These are phyloP conservation scores for Corylus americana DNA, from an alignment of 306 rosid species.

Conservation along the genomic window DNA sequence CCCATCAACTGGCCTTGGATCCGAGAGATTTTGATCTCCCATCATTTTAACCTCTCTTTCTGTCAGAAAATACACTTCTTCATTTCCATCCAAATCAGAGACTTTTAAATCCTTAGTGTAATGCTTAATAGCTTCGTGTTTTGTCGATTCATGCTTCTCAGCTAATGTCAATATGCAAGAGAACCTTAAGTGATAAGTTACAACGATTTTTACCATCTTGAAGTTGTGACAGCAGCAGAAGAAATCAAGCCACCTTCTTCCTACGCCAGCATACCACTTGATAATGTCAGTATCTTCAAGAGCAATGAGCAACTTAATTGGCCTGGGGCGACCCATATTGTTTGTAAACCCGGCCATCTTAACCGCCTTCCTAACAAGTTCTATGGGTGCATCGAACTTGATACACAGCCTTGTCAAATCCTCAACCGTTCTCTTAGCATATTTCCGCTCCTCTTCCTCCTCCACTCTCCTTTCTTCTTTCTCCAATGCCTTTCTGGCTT, in stretches of 20 bases:
- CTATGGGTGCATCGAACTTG: conserved; percentile 82
- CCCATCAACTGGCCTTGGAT: conserved; percentile 86
- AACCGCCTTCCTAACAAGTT: conserved; percentile 67
- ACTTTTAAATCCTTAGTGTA: conserved; percentile 87
- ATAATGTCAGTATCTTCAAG: conserved; percentile 80
- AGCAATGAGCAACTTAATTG: conserved; percentile 60
- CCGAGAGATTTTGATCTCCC: conserved; percentile 80
- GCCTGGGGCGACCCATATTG: conserved; percentile 86
- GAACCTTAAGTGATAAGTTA: conserved; percentile 83
- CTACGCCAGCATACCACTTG: conserved; percentile 88
- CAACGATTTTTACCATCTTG: conserved; percentile 73
- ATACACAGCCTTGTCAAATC: conserved; percentile 79
- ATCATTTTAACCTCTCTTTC: conserved; percentile 89
- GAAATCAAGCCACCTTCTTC: conserved; percentile 85
- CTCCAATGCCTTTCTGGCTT: conserved; percentile 54
- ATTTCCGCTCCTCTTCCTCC: conserved; percentile 72
- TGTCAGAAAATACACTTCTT: conserved; percentile 73
- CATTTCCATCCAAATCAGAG: conserved; percentile 57
- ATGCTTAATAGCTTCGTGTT: conserved; percentile 70
- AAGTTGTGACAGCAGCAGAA: conserved; percentile 90
- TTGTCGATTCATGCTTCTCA: conserved; percentile 84
- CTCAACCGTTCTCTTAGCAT: conserved; percentile 63
- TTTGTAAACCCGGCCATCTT: conserved; percentile 81
- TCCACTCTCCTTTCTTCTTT: conserved; percentile 57
- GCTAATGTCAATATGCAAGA: conserved; percentile 90